Evolutionary conservation across 306 rosid genomes (phyloP).

Genomic region (Acmispon strigosus): DNA sequence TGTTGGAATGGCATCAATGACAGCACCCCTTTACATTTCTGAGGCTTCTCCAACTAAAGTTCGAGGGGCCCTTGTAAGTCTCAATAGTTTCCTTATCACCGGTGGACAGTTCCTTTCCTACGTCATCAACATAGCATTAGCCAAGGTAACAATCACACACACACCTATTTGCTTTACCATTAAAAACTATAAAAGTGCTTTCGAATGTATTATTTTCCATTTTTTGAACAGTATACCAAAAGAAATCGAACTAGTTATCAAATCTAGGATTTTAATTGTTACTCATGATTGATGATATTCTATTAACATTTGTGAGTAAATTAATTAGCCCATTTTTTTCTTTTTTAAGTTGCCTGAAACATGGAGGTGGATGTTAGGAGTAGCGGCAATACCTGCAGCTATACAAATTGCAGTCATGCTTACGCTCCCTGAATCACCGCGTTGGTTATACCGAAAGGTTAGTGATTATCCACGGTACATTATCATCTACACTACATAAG

Average conservation of each 20-base stretch:
- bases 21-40: conserved; percentile 47
- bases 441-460: conserved; percentile 53
- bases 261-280: no score
- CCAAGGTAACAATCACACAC: conserved; percentile 21
- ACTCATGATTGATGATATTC: neutral
- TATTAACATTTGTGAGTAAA: neutral
- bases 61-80: conserved; percentile 55
- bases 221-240: no score
- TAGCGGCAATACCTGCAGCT: conserved; percentile 40
- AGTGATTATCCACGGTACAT: no score
- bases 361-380: conserved; percentile 65
- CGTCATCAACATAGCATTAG: conserved; percentile 41
- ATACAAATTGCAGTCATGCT: conserved; percentile 28
- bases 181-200: no score
- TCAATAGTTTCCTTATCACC: conserved; percentile 45
- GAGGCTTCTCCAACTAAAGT: conserved; percentile 53
- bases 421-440: conserved; percentile 53
- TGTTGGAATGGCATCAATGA: conserved; percentile 57
- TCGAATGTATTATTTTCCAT: neutral
- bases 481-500: no score
- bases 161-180: no score
- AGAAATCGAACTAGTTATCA: no score
- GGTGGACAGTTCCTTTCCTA: conserved; percentile 54
- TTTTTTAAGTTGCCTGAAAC: conserved; percentile 34
- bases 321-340: neutral